Evolutionary conservation across 2,329 filamentous ascomycete genomes (phyloP).

Genomic region (Monilinia fructicola): DNA sequence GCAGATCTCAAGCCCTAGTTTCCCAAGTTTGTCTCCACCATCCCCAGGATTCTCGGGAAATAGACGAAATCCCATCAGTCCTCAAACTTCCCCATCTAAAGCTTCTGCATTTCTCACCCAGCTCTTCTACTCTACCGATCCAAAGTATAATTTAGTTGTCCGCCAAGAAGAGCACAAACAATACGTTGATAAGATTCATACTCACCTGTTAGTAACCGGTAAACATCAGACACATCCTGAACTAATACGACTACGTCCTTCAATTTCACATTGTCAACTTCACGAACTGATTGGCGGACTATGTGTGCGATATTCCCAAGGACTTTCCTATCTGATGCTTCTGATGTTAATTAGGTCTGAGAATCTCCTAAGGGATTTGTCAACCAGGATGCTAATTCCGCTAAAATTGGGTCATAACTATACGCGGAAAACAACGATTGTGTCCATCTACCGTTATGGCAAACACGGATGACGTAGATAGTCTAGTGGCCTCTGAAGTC

Average conservation of each 20-base stretch:
- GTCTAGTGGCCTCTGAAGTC: background rate
- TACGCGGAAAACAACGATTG: background rate
- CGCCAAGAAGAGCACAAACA: constrained; percentile 14
- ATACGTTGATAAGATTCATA: constrained; percentile 2
- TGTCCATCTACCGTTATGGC: constrained; percentile 9
- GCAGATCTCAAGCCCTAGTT: background rate
- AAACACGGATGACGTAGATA: background rate
- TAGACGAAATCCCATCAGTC: constrained; percentile 13
- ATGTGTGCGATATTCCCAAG: background rate
- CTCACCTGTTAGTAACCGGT: background rate
- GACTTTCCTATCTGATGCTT: background rate
- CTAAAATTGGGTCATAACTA: background rate
- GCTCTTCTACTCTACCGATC: background rate
- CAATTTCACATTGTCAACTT: constrained; percentile 1
- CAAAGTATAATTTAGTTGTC: background rate
- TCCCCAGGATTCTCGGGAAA: constrained; percentile 5
- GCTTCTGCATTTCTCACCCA: constrained; percentile 1
- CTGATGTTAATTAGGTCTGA: background rate
- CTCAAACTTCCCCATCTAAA: constrained; percentile 17
- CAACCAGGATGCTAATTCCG: background rate
- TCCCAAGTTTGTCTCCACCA: background rate
- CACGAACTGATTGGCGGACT: background rate
- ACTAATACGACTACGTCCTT: constrained; percentile 13
- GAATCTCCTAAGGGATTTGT: background rate
- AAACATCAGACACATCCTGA: background rate